Evolutionary conservation across 139 green algal species (phyloP).

Genomic region (Micromonas commoda): DNA sequence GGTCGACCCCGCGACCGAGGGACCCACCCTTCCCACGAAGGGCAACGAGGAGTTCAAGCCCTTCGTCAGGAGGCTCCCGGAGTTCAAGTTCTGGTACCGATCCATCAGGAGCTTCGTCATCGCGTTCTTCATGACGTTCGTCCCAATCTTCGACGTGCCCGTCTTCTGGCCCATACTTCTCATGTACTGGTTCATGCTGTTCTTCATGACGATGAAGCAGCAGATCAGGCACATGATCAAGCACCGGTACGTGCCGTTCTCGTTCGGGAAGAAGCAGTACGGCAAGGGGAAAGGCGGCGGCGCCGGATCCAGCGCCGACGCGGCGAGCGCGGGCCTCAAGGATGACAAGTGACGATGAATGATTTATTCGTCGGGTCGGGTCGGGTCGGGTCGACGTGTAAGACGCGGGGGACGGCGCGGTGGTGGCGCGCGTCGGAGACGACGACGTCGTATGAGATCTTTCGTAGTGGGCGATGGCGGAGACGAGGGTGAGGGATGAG

Average conservation of each 20-base stretch:
- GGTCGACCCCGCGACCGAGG: slow-evolving; percentile 81
- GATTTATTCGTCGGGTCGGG: neutral
- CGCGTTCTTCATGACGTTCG: slow-evolving; percentile 85
- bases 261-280: slow-evolving; percentile 58
- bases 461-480: too few relatives aligned
- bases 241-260: slow-evolving; percentile 86
- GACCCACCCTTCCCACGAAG: slow-evolving; percentile 82
- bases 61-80: slow-evolving; percentile 90
- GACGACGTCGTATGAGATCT: too few relatives aligned
- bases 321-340: neutral
- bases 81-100: slow-evolving; percentile 98
- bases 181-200: slow-evolving; percentile 92
- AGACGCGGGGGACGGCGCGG: too few relatives aligned
- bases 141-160: slow-evolving; percentile 90
- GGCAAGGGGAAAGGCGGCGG: slow-evolving; percentile 4
- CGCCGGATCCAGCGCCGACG: neutral
- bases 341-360: neutral
- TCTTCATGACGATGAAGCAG: slow-evolving; percentile 95
- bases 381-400: too few relatives aligned
- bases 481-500: too few relatives aligned
- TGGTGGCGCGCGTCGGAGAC: too few relatives aligned
- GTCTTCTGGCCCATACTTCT: slow-evolving; percentile 99
- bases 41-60: slow-evolving; percentile 91
- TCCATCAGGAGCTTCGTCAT: slow-evolving; percentile 72
- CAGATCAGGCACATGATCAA: slow-evolving; percentile 99